Evolutionary conservation across 495 filamentous ascomycete genomes (phyloP), one percentile per base, ranked within the genome.

Genomic region (Articulospora tetracladia): DNA sequence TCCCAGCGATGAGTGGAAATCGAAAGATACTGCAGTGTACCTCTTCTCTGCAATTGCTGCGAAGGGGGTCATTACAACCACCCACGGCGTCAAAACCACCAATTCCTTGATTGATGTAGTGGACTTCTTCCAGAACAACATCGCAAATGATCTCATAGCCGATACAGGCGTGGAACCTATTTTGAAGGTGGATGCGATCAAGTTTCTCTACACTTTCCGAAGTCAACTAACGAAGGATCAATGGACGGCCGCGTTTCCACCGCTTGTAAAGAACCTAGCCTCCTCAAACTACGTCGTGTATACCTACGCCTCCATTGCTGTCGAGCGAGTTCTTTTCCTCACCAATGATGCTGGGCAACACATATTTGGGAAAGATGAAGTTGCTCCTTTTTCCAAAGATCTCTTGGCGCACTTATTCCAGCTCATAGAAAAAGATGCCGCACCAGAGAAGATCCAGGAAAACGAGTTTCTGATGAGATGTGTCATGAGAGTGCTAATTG

Each of bases 391-490:
- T 66, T 84, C 94, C 20, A 91, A 91, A 68, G 89, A 94, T 62
- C 80, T 99, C 15, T 74, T 98, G 28, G 81, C 92, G 60, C 94
- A 98, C 66, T 83, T 98, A n/a, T 98, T 99, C 77, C 82, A 82
- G 46, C 77, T 99, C 17, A 91, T 99, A 58, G 86, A 93, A 63
- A 87, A 86, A 60, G 86, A 96, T 61, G 74, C 78, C 0, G 86
- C 86, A 11, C 88, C 95, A 22, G 84, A 93, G 64, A 98, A 97
- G 79, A 85, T 98, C 58, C 94, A 98, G 70, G 95, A 99, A 73
- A 98, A 99, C 68, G 95, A 99, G 70, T 99, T 97, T 71, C 74
- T 99, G 62, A 97, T 99, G 92, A 87, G 89, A 55, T 98, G 95
- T 71, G 89, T 97, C 26, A 99, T 99, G 95, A 82, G 95, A 54